Base-by-base conservation (phyloP, 768 basidiomycete species). In the Nidularia pulvinata region DNA sequence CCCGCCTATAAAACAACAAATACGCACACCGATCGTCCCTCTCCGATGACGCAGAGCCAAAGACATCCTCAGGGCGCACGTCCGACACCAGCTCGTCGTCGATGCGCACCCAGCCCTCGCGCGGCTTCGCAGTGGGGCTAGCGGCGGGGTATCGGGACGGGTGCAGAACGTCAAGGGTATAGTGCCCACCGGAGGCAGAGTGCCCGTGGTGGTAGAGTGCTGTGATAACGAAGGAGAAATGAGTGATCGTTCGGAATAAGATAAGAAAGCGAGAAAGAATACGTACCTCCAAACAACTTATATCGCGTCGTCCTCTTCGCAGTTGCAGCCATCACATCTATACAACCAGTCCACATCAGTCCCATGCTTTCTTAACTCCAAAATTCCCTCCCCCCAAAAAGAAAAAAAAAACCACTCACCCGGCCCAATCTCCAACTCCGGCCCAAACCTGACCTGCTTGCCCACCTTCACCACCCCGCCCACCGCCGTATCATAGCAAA, bases 151-250 rank as follows among this genome's bases (percentile, higher is more conserved):
- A 82, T 35, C 86, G 78, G 57, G 82, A 81, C 2, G 88, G 89
- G 59, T 92, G 88, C 2, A 95, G 74, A 7, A 95, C 89, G 61
- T 94, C 90, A 46, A 96, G 82, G 2, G 95, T 98, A 72, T 98
- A 98, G 69, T 98, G 96, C 1, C 96, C 96, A 2, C 95, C 94
- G 1, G 88, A 87, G 0, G 96, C 93, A 6, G 91, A 91, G 32
- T 79, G 75, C 2, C 96, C 96, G 60, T 99, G 95, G 67, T 99
- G 96, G 68, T 98, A 98, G 10, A 98, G 72, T 7, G 86, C 96
- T n/a, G n/a, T n/a, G n/a, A n/a, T n/a, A n/a, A n/a, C n/a, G n/a
- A n/a, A n/a, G n/a, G n/a, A n/a, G n/a, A n/a, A n/a, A n/a, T n/a
- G n/a, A n/a, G n/a, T n/a, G n/a, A n/a, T n/a, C n/a, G n/a, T n/a